Base-by-base conservation (phyloP, 306 rosid species). In the Cicer arietinum region DNA sequence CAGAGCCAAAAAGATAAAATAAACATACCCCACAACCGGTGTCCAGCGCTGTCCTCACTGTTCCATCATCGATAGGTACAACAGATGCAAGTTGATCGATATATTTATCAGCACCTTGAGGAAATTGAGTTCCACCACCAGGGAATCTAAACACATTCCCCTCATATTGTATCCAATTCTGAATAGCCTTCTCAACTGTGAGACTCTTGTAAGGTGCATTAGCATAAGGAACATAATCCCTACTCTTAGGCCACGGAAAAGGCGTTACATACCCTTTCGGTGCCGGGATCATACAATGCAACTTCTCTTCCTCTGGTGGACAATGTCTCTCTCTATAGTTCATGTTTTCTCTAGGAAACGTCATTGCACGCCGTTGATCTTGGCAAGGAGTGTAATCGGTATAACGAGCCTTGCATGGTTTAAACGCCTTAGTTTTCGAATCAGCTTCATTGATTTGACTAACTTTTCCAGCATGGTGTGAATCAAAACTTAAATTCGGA, bases 191-290 rank as follows among this genome's bases (percentile, higher is more conserved):
- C 88, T 92, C 97, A 14, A 92, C 97, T 3, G 97, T 92, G 79
- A 92, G 83, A 75, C 97, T 92, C 87, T 92, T 92, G 80, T 92
- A 92, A 0, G 97, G 97, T n/a, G 94, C 93, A 80, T 92, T 92
- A 7, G 97, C 97, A 84, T 68, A 92, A 1, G 92, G 94, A 39
- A 89, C 97, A 83, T 85, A 92, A 70, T 92, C 97, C 35, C 97
- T 92, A 47, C 97, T 89, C 85, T 85, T 92, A 22, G 97, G 97
- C 97, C 97, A 92, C 14, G 96, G 89, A 82, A 92, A 92, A 51
- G 97, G 97, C 47, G 97, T 92, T 41, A 88, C 92, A 77, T 92
- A 92, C 18, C 97, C 97, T 75, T 88, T 86, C 2, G 97, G 97
- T 41, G 97, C 97, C 4, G 97, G 96, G 74, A 92, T 90, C 58